Conservation (phyloP, 2,329 filamentous ascomycete genomes). For the Pseudocercospora macadamiae region DNA sequence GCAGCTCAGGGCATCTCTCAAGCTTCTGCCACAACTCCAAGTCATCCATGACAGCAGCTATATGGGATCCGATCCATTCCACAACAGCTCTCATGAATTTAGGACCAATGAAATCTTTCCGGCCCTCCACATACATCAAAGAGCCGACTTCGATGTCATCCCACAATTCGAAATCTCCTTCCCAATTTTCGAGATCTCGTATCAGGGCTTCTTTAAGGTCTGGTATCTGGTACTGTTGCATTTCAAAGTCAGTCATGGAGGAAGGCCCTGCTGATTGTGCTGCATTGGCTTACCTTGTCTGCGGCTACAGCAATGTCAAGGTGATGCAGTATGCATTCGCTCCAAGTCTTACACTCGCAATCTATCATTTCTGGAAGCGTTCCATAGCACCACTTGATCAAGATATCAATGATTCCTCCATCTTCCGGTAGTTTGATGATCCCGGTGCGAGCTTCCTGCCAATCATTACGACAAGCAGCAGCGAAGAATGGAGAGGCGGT, state of each 20-base stretch:
- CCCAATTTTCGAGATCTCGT: neutral
- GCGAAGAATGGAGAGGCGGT: constrained; percentile 10
- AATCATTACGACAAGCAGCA: constrained; percentile 6
- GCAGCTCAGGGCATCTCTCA: neutral
- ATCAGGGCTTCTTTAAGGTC: neutral
- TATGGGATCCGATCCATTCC: neutral
- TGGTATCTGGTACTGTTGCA: too few species aligned
- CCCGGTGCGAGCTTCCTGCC: neutral
- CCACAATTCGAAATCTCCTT: neutral
- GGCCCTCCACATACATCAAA: neutral
- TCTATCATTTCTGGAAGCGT: too few species aligned
- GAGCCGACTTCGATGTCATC: neutral
- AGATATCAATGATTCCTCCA: neutral
- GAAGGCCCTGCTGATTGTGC: too few species aligned
- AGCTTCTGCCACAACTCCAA: neutral
- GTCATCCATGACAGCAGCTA: neutral
- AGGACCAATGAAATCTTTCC: neutral
- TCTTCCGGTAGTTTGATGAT: constrained; percentile 5
- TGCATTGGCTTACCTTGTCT: too few species aligned
- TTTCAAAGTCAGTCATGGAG: too few species aligned
- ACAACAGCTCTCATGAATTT: neutral
- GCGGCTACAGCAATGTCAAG: too few species aligned
- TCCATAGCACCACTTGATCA: constrained; percentile 7
- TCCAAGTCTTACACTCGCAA: too few species aligned
- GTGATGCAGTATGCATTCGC: too few species aligned